Conservation (phyloP, 306 rosid genomes). For the Citrullus mucosospermus region DNA sequence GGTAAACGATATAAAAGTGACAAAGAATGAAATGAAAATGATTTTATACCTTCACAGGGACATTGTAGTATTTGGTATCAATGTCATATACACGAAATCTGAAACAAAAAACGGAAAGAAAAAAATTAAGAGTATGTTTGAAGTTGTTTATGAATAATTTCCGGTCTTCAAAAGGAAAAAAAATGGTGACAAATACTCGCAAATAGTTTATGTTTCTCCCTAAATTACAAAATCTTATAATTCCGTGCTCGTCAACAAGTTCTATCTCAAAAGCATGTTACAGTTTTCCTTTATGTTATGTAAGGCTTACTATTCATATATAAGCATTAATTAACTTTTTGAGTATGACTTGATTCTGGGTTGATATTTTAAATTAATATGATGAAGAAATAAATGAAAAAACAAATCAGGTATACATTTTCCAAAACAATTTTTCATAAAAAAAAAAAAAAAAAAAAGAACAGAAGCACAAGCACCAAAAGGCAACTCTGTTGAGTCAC, state of each 20-base stretch:
- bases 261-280: not conserved
- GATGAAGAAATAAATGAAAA: not conserved
- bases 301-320: not conserved
- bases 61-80: conserved; percentile 51
- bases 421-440: too few relatives aligned
- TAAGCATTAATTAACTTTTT: not conserved
- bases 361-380: not conserved
- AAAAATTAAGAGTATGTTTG: not conserved
- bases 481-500: not conserved
- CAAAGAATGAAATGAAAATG: not conserved
- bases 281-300: not conserved
- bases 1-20: not conserved
- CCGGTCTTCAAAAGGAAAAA: not conserved
- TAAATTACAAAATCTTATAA: not conserved
- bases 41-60: conserved; percentile 52
- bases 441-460: not conserved
- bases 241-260: too few relatives aligned
- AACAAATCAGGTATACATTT: not conserved
- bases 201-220: not conserved
- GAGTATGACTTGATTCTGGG: not conserved
- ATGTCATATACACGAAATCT: conserved; percentile 74
- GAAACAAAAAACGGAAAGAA: conserved; percentile 6
- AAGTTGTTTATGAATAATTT: not conserved
- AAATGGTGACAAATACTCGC: not conserved
- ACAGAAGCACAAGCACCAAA: not conserved